Conservation (phyloP, 306 rosid genomes). For the Fragaria iinumae region DNA sequence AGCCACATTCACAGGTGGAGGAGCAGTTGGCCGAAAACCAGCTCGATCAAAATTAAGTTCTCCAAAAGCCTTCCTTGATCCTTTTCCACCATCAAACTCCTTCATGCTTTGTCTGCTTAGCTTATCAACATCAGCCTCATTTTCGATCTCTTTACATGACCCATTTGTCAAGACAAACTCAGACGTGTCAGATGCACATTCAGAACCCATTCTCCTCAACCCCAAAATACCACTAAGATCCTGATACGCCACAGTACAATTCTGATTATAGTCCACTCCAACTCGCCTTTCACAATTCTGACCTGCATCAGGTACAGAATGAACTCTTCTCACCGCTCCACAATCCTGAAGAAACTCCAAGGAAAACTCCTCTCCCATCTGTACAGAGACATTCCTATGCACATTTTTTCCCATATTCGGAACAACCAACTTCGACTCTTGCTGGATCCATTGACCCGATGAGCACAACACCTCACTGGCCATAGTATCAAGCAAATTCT, state of each 20-base stretch:
- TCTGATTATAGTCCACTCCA: slow-evolving; percentile 36
- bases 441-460: slow-evolving; percentile 37
- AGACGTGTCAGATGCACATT: slow-evolving; percentile 47
- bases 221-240: slow-evolving; percentile 54
- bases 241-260: slow-evolving; percentile 43
- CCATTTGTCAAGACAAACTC: slow-evolving; percentile 37
- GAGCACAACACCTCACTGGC: slow-evolving; percentile 32
- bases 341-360: slow-evolving; percentile 43
- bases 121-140: slow-evolving; percentile 32
- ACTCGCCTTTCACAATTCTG: slow-evolving; percentile 30
- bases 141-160: slow-evolving; percentile 43
- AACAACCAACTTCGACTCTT: slow-evolving; percentile 27
- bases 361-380: slow-evolving; percentile 40
- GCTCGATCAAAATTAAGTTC: slow-evolving; percentile 41
- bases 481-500: slow-evolving; percentile 37
- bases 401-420: slow-evolving; percentile 34
- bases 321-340: slow-evolving; percentile 33
- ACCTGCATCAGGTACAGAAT: slow-evolving; percentile 25
- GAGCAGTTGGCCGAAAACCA: slow-evolving; percentile 20
- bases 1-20: slow-evolving; percentile 29
- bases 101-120: slow-evolving; percentile 33
- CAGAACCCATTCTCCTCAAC: slow-evolving; percentile 58
- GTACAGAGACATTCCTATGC: slow-evolving; percentile 30
- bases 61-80: slow-evolving; percentile 38
- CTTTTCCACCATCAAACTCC: slow-evolving; percentile 31